Evolutionary conservation across 2,329 filamentous ascomycete genomes (phyloP).

Genomic region (Colletotrichum nymphaeae): DNA sequence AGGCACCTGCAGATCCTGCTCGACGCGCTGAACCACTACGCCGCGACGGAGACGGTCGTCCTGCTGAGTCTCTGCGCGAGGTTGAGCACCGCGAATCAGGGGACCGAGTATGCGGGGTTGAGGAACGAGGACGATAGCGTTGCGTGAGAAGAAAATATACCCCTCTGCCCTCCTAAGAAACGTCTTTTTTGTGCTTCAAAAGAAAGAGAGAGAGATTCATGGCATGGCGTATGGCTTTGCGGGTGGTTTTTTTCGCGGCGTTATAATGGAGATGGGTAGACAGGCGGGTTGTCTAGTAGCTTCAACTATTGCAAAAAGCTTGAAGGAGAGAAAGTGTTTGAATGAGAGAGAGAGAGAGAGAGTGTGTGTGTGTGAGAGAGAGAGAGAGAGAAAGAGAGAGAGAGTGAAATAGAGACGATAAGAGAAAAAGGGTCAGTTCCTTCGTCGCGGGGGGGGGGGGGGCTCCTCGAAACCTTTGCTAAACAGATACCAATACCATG

Average conservation of each 20-base stretch:
- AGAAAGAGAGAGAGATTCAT: not conserved
- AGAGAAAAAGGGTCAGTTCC: not conserved
- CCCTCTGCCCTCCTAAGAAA: not conserved
- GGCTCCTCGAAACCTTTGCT: not conserved
- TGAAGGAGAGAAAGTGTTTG: too few species aligned
- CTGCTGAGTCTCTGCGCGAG: slow-evolving; percentile 88
- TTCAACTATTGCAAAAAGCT: not conserved
- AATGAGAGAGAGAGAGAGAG: not conserved
- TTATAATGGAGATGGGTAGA: not conserved
- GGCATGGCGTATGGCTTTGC: not conserved
- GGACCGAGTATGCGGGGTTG: slow-evolving; percentile 72
- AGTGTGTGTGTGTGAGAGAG: not conserved
- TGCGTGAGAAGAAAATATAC: not conserved
- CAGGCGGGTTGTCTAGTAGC: not conserved
- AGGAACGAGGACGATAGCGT: slow-evolving; percentile 66
- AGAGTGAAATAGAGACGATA: too few species aligned
- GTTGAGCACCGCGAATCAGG: slow-evolving; percentile 84
- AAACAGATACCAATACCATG: not conserved
- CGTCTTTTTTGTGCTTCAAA: not conserved
- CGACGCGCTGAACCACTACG: slow-evolving; percentile 96
- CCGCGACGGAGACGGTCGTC: slow-evolving; percentile 96
- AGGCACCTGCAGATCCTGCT: slow-evolving; percentile 92
- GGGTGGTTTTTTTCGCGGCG: not conserved
- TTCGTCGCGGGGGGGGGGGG: not conserved
- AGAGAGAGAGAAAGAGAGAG: too few species aligned